phyloP scores from a whole-genome alignment of 2,329 filamentous ascomycete species.

The Xylaria polymorpha region DNA sequence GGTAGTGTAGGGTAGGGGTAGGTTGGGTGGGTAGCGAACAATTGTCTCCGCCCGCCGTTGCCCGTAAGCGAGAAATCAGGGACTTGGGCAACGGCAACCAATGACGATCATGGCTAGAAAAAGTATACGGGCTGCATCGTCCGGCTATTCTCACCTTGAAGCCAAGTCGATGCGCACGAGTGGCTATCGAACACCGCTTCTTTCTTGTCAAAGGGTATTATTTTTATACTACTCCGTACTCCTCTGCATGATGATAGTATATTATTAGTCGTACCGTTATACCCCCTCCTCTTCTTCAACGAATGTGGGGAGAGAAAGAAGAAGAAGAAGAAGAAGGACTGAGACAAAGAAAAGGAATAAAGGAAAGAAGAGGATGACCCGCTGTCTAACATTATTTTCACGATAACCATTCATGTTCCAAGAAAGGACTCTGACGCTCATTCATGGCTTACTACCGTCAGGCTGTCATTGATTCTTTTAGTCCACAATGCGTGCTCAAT shows the following conservation, averaged over 20 bases:
- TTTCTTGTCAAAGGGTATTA: constrained; percentile 24
- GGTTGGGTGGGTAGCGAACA: constrained; percentile 11
- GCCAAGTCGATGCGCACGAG: constrained; percentile 18
- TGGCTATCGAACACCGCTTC: constrained; percentile 23
- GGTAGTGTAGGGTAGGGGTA: no score
- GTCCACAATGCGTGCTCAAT: constrained; percentile 12
- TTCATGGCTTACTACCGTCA: constrained; percentile 19
- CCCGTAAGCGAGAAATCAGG: constrained; percentile 32
- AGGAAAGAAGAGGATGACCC: not conserved
- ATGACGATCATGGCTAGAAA: constrained; percentile 25
- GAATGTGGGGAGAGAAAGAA: constrained; percentile 1
- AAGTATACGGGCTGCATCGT: constrained; percentile 4
- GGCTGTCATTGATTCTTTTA: constrained; percentile 8
- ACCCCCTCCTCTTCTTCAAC: constrained; percentile 23
- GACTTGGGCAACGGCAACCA: constrained; percentile 13
- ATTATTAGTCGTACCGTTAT: constrained; percentile 3
- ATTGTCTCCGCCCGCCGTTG: not conserved
- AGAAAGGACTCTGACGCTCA: constrained; percentile 5
- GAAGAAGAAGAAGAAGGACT: not conserved
- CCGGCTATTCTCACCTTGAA: constrained; percentile 33
- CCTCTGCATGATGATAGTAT: constrained; percentile 17
- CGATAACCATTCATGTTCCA: constrained; percentile 14
- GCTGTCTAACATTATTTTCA: constrained; percentile 18
- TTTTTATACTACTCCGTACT: no score
- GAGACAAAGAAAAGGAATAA: not conserved